Conservation (phyloP, 352 stramenopile species). For the Thalassiosira hispida region DNA sequence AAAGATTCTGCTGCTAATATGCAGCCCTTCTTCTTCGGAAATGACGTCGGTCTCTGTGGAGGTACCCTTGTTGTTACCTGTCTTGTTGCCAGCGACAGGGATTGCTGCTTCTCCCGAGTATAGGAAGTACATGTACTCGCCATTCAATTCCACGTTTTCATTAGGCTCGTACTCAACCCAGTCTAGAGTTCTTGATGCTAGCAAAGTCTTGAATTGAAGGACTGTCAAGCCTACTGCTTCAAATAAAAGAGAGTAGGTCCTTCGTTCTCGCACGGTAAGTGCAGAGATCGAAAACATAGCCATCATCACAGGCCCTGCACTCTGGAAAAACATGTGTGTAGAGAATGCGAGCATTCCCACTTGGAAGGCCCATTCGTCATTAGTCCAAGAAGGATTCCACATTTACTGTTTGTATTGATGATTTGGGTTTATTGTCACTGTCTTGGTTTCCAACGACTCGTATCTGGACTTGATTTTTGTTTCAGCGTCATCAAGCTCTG, state of each 20-base stretch:
- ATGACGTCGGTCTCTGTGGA: background rate
- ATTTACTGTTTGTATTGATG: no score
- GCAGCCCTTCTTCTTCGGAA: background rate
- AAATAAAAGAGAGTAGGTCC: slow-evolving; percentile 39
- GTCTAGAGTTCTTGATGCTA: slow-evolving; percentile 35
- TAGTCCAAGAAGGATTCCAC: background rate
- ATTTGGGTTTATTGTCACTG: no score
- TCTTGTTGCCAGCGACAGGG: background rate
- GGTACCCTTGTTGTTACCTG: background rate
- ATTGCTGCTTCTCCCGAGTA: slow-evolving; percentile 31
- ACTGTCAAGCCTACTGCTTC: slow-evolving; percentile 31
- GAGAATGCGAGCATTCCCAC: slow-evolving; percentile 60
- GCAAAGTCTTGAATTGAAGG: slow-evolving; percentile 52
- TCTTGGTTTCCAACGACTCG: no score
- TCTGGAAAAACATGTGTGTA: slow-evolving; percentile 23
- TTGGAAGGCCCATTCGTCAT: slow-evolving; percentile 72
- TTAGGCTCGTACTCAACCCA: slow-evolving; percentile 33
- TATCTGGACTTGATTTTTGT: no score
- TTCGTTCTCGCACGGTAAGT: slow-evolving; percentile 41
- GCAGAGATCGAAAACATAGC: slow-evolving; percentile 16
- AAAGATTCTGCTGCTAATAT: slow-evolving; percentile 40
- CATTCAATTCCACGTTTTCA: slow-evolving; percentile 32
- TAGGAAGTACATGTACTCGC: slow-evolving; percentile 47
- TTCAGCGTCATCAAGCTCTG: no score
- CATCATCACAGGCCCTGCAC: slow-evolving; percentile 26